Evolutionary conservation across 805 yeast species (phyloP), one percentile per base, ranked within the genome.

Genomic region (Candida oleophila): DNA sequence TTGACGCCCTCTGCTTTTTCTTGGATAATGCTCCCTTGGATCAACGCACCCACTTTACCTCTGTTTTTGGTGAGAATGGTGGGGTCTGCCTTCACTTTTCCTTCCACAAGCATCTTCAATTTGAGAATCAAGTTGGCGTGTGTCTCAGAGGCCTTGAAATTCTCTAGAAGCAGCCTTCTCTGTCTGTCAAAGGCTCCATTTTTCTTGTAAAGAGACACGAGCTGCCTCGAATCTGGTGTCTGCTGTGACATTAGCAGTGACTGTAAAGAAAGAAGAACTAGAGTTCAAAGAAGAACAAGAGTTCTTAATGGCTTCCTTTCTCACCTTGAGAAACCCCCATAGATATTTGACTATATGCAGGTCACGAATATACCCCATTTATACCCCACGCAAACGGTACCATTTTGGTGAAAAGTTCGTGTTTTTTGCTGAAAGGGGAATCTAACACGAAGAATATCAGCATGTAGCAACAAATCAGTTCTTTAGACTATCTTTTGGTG

Each of bases 21-120:
- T n/a, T 44, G 43, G 16, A 76, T 67, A 40, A 78, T 69, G 32
- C 74, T 76, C 1, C 82, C 80, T 52, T 78, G 82, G 2, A 79
- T 73, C 48, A 78, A 56, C 0, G 83, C 83, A 0, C 74, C 76
- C 56, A 76, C 65, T 41, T 71, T 76, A 2, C 81, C 82, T 44
- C 68, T 74, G 57, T 78, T 79, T 54, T 76, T 69, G 51, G 68
- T 58, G 18, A 79, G 56, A 15, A 79, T 68, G 16, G 69, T 59
- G 1, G 82, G 82, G 51, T 79, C 81, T 32, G 69, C 63, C 40
- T 69, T 64, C 20, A 78, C 71, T 50, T 77, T 78, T 37, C 63
- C 57, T 47, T 74, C 79, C 2, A 79, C 70, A 57, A 78, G 58
- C 21, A 73, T 55, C 41, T 68, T 64, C 37, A 78, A 55, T 48